Conservation (phyloP, 768 basidiomycete species). For the Boletus huronensis region DNA sequence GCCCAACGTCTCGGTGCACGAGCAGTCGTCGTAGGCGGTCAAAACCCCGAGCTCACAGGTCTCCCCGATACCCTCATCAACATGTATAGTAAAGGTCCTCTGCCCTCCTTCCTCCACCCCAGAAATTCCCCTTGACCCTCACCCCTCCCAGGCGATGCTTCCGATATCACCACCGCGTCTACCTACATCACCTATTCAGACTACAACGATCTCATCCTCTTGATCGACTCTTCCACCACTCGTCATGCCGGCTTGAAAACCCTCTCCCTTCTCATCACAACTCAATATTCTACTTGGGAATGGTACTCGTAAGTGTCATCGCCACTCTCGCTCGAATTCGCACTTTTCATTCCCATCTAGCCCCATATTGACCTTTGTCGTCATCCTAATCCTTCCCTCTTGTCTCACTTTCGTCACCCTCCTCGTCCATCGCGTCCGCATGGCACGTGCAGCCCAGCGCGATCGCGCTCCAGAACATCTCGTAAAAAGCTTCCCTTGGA, state of each 20-base stretch:
- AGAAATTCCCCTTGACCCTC: conserved; percentile 2
- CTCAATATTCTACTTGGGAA: conserved; percentile 82
- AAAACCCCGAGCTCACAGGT: conserved; percentile 59
- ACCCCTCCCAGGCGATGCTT: conserved; percentile 63
- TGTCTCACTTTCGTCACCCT: conserved; percentile 86
- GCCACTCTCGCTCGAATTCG: background rate
- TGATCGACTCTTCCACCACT: conserved; percentile 72
- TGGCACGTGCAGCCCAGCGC: conserved; percentile 74
- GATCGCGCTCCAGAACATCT: conserved; percentile 82
- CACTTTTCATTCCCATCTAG: conserved; percentile 35
- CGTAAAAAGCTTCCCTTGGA: conserved; percentile 76
- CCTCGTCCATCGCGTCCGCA: conserved; percentile 83
- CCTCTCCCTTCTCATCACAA: conserved; percentile 70
- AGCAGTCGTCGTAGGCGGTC: conserved; percentile 91
- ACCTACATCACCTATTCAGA: conserved; percentile 87
- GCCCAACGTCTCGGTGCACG: conserved; percentile 72
- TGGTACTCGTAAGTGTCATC: conserved; percentile 74
- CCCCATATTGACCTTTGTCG: conserved; percentile 80
- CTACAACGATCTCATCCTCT: conserved; percentile 63
- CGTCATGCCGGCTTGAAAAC: conserved; percentile 76
- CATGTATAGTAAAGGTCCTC: conserved; percentile 86
- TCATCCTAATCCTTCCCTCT: conserved; percentile 88
- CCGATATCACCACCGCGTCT: conserved; percentile 78
- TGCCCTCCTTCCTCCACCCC: conserved; percentile 34
- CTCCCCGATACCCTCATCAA: conserved; percentile 77